Conservation (phyloP, 805 yeast species). For the Candida maris region DNA sequence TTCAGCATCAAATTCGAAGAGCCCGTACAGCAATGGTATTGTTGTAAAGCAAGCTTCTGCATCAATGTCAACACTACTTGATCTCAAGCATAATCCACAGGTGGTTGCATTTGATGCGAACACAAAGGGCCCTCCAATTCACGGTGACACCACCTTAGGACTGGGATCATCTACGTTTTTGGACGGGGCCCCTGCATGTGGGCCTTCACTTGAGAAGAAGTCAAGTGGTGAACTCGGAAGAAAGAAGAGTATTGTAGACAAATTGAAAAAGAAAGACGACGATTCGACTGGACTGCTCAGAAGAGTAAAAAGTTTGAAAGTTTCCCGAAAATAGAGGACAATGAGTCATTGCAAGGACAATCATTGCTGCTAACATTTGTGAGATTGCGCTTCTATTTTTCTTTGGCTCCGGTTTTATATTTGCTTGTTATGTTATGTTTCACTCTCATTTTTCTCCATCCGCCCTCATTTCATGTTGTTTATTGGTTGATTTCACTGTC, state of each 20-base stretch:
- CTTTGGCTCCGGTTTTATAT: too few species aligned
- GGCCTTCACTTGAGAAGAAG: slow-evolving; percentile 36
- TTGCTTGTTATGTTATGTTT: too few species aligned
- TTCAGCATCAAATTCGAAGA: slow-evolving; percentile 10
- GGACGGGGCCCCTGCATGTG: slow-evolving; percentile 90
- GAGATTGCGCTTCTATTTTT: too few species aligned
- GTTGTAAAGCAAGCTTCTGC: slow-evolving; percentile 28
- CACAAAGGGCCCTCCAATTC: slow-evolving; percentile 65
- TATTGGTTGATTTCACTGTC: too few species aligned
- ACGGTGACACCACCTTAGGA: slow-evolving; percentile 84
- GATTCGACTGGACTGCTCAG: slow-evolving; percentile 56
- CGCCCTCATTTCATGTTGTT: too few species aligned
- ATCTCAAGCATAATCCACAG: slow-evolving; percentile 47
- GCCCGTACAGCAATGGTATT: slow-evolving; percentile 31
- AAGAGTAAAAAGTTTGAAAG: slow-evolving; percentile 88
- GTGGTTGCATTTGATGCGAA: slow-evolving; percentile 70
- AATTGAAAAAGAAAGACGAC: slow-evolving; percentile 39
- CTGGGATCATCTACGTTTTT: slow-evolving; percentile 88
- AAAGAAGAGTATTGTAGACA: slow-evolving; percentile 78
- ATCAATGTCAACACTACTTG: slow-evolving; percentile 21
- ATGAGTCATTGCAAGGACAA: too few species aligned
- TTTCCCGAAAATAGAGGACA: slow-evolving; percentile 40
- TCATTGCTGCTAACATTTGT: too few species aligned
- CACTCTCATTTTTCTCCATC: too few species aligned
- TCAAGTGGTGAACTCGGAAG: slow-evolving; percentile 56